These are phyloP conservation scores for Coprinopsis cinerea DNA, from an alignment of 768 basidiomycete genomes.

Conservation along the genomic window DNA sequence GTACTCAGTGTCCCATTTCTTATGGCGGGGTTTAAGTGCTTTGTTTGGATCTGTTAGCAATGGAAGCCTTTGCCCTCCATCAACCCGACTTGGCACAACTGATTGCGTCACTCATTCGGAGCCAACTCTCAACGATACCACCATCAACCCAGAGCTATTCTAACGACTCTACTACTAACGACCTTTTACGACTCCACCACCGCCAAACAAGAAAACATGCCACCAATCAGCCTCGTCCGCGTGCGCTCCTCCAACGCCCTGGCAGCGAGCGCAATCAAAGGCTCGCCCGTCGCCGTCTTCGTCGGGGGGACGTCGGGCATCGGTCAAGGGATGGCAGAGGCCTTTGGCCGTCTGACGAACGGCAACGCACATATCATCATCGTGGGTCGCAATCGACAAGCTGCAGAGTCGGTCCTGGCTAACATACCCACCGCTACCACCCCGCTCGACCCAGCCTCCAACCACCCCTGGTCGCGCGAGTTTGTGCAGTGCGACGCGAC, in stretches of 20 bases:
- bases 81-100: too few species aligned
- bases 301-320: conserved; percentile 34
- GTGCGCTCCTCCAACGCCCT: conserved; percentile 22
- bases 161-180: too few species aligned
- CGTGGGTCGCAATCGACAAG: conserved; percentile 35
- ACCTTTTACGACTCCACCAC: too few species aligned
- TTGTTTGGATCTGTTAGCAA: too few species aligned
- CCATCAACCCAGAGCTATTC: too few species aligned
- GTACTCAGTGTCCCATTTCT: too few species aligned
- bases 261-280: conserved; percentile 13
- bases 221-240: too few species aligned
- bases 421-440: conserved; percentile 25
- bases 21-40: too few species aligned
- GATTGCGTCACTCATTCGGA: too few species aligned
- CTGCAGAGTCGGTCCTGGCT: conserved; percentile 33
- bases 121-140: too few species aligned
- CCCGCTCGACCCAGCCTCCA: conserved; percentile 1
- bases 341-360: conserved; percentile 33
- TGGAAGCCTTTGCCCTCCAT: too few species aligned
- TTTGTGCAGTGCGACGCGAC: conserved; percentile 43
- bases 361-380: conserved; percentile 42
- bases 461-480: conserved; percentile 20
- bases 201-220: too few species aligned
- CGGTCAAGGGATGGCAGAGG: conserved; percentile 34
- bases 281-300: conserved; percentile 24